Base-by-base conservation (phyloP, 768 basidiomycete species). In the Dioszegia hungarica region DNA sequence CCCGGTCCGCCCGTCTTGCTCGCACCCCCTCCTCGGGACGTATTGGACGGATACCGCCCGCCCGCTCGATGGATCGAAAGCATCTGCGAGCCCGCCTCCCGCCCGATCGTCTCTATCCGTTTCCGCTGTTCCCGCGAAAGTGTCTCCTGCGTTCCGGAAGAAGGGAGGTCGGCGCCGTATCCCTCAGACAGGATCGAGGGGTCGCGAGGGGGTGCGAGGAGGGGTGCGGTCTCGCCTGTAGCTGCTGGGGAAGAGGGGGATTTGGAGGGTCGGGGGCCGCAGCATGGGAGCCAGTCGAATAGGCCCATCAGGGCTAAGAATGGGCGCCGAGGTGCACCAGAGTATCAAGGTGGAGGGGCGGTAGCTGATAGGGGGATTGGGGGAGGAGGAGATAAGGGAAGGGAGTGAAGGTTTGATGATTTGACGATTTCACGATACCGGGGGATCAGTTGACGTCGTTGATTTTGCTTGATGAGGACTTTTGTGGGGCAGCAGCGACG, bases 221-320 rank as follows among this genome's bases (percentile, higher is more conserved):
- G 49, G 6, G 49, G 33, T 8, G 31, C 49, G 20, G 20, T 37
- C 20, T 50, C 49, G 22, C 8, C 19, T 20, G 19, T 6, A 10
- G 22, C 20, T 36, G 22, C 2, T 3, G 33, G 36, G 11, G 31
- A 37, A 29, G 22, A 37, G 15, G 33, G 28, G 3, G 24, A n/a
- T 33, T 19, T 15, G 11, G 20, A 25, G 31, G 31, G 12, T 5
- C 49, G n/a, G 15, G 49, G 49, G 19, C 49, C 49, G 37, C 49
- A 50, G 37, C 49, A 50, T 37, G 49, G 49, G 36, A 50, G 37
- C 49, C 49, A 50, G 37, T 50, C 49, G 12, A 50, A 37, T 2
- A 50, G n/a, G 25, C 33, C 49, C 49, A 50, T 50, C 5, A 25
- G 9, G 43, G 6, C n/a, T n/a, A n/a, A n/a, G n/a, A n/a, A n/a